Evolutionary conservation across 371 early-diverging fungal species (phyloP).

Genomic region (Mortierella polycephala): DNA sequence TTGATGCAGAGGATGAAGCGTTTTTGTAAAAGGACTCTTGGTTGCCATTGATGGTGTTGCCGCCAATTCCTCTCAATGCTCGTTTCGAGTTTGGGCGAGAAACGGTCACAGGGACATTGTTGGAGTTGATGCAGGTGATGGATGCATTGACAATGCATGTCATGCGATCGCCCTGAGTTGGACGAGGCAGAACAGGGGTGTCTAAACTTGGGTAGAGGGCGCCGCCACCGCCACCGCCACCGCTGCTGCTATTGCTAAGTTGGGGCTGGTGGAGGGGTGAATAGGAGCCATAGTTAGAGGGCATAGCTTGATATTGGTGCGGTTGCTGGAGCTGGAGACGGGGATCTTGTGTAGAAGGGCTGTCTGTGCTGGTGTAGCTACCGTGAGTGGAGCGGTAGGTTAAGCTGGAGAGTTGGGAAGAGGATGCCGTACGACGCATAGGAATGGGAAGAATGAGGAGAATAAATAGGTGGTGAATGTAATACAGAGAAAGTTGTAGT

Average conservation of each 20-base stretch:
- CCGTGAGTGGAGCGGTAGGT: conserved; percentile 1
- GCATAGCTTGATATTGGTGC: conserved; percentile 24
- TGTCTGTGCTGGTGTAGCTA: not conserved
- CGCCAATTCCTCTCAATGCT: conserved; percentile 1
- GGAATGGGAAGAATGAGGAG: no score
- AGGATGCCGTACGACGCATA: no score
- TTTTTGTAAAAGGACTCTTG: conserved; percentile 15
- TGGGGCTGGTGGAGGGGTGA: conserved; percentile 11
- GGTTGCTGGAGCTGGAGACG: conserved; percentile 1
- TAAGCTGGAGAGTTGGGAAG: no score
- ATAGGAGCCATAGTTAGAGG: conserved; percentile 37
- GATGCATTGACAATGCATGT: conserved; percentile 72
- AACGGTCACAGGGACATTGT: conserved; percentile 13
- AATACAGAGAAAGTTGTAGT: no score
- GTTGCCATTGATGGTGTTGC: not conserved
- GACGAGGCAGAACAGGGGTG: conserved; percentile 43
- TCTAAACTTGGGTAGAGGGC: conserved; percentile 28
- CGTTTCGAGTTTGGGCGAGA: conserved; percentile 19
- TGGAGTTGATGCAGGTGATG: conserved; percentile 58
- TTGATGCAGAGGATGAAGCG: conserved; percentile 3
- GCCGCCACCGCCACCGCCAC: conserved; percentile 10
- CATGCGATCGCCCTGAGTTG: conserved; percentile 62
- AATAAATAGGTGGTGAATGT: no score
- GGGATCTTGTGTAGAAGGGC: not conserved
- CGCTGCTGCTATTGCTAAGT: conserved; percentile 5